Percentiles rank a stretch among this genome's conserved stretches.
These are phyloP conservation scores for Pseudoperonospora humuli DNA, from an alignment of 352 stramenopile genomes.

Conservation along the genomic window DNA sequence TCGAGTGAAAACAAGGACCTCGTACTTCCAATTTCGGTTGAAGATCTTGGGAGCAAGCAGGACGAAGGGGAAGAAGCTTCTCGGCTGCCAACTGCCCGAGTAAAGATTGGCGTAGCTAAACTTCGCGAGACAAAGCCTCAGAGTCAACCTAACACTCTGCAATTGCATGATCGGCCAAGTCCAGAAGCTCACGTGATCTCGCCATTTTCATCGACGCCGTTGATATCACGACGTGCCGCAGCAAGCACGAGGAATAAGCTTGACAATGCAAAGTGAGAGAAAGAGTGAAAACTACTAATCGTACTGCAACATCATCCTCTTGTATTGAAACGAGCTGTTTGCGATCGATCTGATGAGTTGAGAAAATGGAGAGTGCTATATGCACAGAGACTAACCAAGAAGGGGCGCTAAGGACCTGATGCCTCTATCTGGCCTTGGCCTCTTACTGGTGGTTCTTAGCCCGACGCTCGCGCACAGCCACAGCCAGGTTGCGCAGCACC, in stretches of 20 bases:
- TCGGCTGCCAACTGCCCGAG: no score
- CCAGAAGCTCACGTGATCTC: no score
- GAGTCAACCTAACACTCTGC: no score
- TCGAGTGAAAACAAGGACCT: no score
- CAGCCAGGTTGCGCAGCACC: conserved; percentile 67
- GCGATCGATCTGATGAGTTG: conserved; percentile 5
- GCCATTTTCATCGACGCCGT: conserved; percentile 55
- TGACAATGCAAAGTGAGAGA: conserved; percentile 46
- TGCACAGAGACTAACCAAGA: conserved; percentile 11
- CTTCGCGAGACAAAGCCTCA: no score
- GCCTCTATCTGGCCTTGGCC: background rate
- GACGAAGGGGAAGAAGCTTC: no score
- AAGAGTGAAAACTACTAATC: background rate
- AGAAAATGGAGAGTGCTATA: conserved; percentile 5
- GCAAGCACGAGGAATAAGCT: conserved; percentile 38
- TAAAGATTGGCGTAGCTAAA: no score
- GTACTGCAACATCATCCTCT: conserved; percentile 1
- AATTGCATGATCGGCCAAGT: no score
- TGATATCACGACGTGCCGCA: conserved; percentile 39
- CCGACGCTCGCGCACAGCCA: conserved; percentile 66
- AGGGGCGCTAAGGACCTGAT: conserved; percentile 10
- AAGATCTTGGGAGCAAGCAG: no score
- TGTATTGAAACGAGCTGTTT: conserved; percentile 13
- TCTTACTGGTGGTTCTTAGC: conserved; percentile 39
- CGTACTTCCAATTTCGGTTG: no score